Evolutionary conservation across 441 rosid species (phyloP).

Genomic region (Flueggea neowawraea): DNA sequence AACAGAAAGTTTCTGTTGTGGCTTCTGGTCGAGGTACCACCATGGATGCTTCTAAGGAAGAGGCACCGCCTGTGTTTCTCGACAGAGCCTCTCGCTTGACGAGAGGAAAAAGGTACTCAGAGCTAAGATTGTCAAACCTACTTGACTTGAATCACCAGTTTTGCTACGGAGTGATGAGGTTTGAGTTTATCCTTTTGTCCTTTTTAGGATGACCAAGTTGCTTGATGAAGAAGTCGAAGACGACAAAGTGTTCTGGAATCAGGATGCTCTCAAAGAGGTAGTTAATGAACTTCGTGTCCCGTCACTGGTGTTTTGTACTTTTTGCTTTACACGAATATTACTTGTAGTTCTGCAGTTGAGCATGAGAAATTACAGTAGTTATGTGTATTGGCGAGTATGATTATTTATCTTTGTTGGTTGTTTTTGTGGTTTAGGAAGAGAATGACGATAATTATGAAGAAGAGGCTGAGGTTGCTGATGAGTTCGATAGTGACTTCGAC

Average conservation of each 20-base stretch:
- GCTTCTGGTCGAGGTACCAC: no score
- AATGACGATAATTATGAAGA: conserved; percentile 75
- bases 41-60: conserved; percentile 62
- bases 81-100: conserved; percentile 74
- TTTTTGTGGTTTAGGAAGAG: conserved; percentile 53
- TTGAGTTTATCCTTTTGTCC: background rate
- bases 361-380: no score
- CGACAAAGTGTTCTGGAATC: conserved; percentile 93
- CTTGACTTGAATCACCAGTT: no score
- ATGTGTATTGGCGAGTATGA: background rate
- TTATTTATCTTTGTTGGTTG: background rate
- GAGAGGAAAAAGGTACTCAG: conserved; percentile 71
- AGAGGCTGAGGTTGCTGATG: conserved; percentile 87
- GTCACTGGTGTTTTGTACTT: background rate
- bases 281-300: background rate
- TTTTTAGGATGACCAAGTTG: conserved; percentile 73
- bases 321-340: background rate
- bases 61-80: conserved; percentile 50
- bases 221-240: conserved; percentile 87
- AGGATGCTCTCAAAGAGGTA: conserved; percentile 95
- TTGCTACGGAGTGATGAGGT: background rate
- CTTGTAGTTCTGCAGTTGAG: background rate
- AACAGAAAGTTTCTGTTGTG: no score
- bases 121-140: background rate
- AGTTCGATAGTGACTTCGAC: conserved; percentile 91